Evolutionary conservation across 345 rosid species (phyloP).

Genomic region (Lepidium sativum): DNA sequence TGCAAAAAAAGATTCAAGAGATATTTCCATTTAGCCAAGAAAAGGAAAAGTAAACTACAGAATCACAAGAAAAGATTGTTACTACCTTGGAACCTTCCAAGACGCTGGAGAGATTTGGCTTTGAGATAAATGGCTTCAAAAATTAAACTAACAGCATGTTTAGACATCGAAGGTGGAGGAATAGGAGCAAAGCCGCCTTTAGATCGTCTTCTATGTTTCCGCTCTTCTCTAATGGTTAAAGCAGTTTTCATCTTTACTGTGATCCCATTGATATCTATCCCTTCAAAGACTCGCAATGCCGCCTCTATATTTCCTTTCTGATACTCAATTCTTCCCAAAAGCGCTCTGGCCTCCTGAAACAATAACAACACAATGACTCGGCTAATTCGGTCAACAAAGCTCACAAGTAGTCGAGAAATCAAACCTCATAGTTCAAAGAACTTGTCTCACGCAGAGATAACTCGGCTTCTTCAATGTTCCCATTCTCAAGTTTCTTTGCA

Average conservation of each 20-base stretch:
- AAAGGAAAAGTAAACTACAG: neutral
- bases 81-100: conserved; percentile 61
- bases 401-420: neutral
- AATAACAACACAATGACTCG: neutral
- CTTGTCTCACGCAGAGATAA: conserved; percentile 63
- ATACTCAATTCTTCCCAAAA: conserved; percentile 78
- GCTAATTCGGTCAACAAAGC: neutral
- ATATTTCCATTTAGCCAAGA: neutral
- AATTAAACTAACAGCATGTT: conserved; percentile 61
- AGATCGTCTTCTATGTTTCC: conserved; percentile 39
- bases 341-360: conserved; percentile 75
- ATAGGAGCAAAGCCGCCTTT: conserved; percentile 29
- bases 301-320: conserved; percentile 78
- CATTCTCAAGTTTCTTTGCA: conserved; percentile 40
- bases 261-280: conserved; percentile 65
- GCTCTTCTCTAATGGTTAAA: conserved; percentile 42
- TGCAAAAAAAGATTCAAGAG: conserved; percentile 29
- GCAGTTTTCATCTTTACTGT: conserved; percentile 54
- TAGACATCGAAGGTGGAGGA: conserved; percentile 48
- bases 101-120: conserved; percentile 69
- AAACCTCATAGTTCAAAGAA: conserved; percentile 73
- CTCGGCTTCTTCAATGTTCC: conserved; percentile 81
- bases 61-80: neutral
- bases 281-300: conserved; percentile 80
- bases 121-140: conserved; percentile 79